phyloP scores from a whole-genome alignment of 805 yeast genomes.

The Kluyveromyces lactis region DNA sequence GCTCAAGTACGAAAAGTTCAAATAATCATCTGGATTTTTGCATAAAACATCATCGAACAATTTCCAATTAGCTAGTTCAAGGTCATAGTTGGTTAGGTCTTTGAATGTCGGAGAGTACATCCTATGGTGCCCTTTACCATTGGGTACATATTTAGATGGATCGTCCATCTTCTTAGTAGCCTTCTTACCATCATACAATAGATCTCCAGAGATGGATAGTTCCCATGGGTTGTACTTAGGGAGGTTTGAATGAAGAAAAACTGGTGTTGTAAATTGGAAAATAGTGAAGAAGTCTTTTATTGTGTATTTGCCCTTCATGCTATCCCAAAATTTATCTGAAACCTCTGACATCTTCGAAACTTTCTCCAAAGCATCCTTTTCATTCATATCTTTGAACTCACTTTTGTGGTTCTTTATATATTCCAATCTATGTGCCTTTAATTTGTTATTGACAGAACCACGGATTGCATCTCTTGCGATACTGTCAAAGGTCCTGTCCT shows the following conservation, averaged over 20 bases:
- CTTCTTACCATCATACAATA: constrained; percentile 16
- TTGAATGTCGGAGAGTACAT: constrained; percentile 11
- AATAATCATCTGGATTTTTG: constrained; percentile 6
- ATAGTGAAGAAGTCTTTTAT: constrained; percentile 4
- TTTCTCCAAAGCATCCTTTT: constrained; percentile 12
- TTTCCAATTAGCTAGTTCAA: constrained; percentile 21
- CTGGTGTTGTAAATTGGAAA: constrained; percentile 12
- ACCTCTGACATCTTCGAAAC: constrained; percentile 11
- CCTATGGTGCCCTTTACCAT: constrained; percentile 14
- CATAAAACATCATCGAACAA: constrained; percentile 18
- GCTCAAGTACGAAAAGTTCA: constrained; percentile 16
- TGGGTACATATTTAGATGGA: background rate
- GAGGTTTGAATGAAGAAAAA: constrained; percentile 33
- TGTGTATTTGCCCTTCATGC: constrained; percentile 3
- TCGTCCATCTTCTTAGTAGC: constrained; percentile 6
- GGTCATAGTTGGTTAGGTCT: constrained; percentile 17
- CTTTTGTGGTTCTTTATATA: constrained; percentile 4
- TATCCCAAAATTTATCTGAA: constrained; percentile 3
- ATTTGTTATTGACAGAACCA: constrained; percentile 1
- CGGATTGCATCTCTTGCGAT: constrained; percentile 13
- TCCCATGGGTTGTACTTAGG: constrained; percentile 34
- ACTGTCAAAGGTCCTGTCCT: constrained; percentile 36
- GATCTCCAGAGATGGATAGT: constrained; percentile 13
- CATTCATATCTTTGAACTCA: constrained; percentile 8
- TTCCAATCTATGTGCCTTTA: constrained; percentile 5